Evolutionary conservation across 805 yeast species (phyloP).

Genomic region (Novakomyces olei): DNA sequence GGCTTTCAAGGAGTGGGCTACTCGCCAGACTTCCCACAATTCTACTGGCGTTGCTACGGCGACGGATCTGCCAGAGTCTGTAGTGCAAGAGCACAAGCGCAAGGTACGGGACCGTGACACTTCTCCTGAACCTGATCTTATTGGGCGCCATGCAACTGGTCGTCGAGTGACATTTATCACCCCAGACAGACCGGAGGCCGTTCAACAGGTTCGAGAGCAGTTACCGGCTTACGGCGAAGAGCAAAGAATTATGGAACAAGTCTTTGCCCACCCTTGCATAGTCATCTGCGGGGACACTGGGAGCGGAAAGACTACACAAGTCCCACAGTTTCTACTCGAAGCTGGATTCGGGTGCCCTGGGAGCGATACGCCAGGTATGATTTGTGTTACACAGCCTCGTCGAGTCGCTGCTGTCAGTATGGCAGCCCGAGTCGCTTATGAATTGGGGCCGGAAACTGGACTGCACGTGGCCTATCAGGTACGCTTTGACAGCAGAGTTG

Average conservation of each 20-base stretch:
- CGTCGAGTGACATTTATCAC: constrained; percentile 48
- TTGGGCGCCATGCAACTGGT: constrained; percentile 25
- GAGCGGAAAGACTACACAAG: constrained; percentile 95
- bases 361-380: constrained; percentile 66
- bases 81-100: neutral
- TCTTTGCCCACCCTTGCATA: constrained; percentile 74
- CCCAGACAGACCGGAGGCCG: constrained; percentile 39
- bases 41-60: too few species aligned
- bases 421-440: constrained; percentile 60
- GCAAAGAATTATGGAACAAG: constrained; percentile 83
- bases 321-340: constrained; percentile 86
- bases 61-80: neutral
- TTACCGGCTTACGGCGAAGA: constrained; percentile 84
- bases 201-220: constrained; percentile 44
- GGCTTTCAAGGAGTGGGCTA: too few species aligned
- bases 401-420: constrained; percentile 85
- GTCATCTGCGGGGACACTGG: constrained; percentile 96
- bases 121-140: constrained; percentile 36
- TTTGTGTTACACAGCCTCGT: constrained; percentile 90
- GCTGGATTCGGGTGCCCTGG: constrained; percentile 60
- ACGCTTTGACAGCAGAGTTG: constrained; percentile 50
- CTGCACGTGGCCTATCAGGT: constrained; percentile 65
- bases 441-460: constrained; percentile 46
- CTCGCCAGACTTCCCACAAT: too few species aligned
- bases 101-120: constrained; percentile 20